Base-by-base conservation (phyloP, 345 rosid species). In the Citrus sp. region DNA sequence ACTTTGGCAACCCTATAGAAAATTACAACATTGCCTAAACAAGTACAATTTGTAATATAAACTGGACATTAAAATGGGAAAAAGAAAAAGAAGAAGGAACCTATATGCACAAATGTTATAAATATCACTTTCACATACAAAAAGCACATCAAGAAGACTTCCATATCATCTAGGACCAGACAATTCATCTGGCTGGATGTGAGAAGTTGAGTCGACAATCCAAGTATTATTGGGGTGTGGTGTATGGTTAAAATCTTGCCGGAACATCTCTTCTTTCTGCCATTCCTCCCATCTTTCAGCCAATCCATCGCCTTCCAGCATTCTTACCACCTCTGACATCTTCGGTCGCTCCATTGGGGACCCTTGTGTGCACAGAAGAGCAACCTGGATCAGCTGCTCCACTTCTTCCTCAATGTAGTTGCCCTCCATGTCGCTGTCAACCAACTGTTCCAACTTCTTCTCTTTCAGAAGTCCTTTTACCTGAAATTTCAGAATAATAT, bases 271-370 rank as follows among this genome's bases (percentile, higher is more conserved):
- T 63, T 89, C 97, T 73, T 91, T 96, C 85, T 96, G 97, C 99
- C 98, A 94, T 56, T 92, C 93, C 82, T 93, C 97, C 98, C 98
- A 93, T 82, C 89, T 91, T 86, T 92, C 90, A 5, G 95, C 91
- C 86, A 93, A 88, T 22, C 98, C 95, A 56, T 92, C 97, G 2
- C 98, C 98, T 86, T 95, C 98, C 24, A 95, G 89, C 98, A 93
- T 95, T 79, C 95, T 92, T 9, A 95, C 98, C 21, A 93, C 98
- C 51, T 95, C 98, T 0, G 94, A 88, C 98, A 95, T 95, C 86
- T 92, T 93, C 0, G 97, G 98, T 25, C 98, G 86, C 80, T 91
- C 98, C 93, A 85, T 25, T 19, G 98, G 88, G 30, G 92, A 80
- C 77, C 89, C 82, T 46, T 93, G 98, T 13, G 97, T 93, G 83